Evolutionary conservation across 306 rosid species (phyloP), one percentile per base, ranked within the genome.

Genomic region (Astragalus glycyphyllos): DNA sequence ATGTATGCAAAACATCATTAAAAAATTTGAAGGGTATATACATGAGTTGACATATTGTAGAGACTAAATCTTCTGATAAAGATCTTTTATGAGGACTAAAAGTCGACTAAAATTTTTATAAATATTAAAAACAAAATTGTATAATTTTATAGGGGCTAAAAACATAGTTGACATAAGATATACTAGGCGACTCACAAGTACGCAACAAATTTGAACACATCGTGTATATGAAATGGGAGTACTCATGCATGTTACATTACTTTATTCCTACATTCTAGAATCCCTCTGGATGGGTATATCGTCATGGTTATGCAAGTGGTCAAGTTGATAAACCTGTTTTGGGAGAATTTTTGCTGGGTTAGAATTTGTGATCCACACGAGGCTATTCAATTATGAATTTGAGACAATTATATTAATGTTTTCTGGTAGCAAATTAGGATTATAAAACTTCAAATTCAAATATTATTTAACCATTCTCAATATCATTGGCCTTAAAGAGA

Each of bases 261-360:
- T 59, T 14, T 35, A 59, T 59, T 8, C 15, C 47, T 15, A 38
- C 48, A 15, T 37, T 60, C 66, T 60, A 60, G 66, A 59, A 37
- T 14, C 14, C 14, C 5, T 15, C 7, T 60, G 8, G 32, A 58
- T 58, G 35, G 15, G 17, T 56, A 5, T 31, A 11, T 56, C 53
- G 41, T 56, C 41, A 56, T 56, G 61, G 40, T 56, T 29, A 0
- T 60, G 15, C 49, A 60, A 60, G 66, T 60, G 14, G 32, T 46
- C 66, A 60, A 60, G 31, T 38, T 60, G 66, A 60, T 60, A 60
- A 60, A 60, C 38, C 29, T 4, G 65, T 8, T 58, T 59, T 8
- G 4, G 14, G 29, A 59, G 26, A 58, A 35, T 37, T 8, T 58
- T 46, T 58, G 45, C 29, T 35, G 7, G 23, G 47, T 8, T 35